These are phyloP conservation scores for Blastomyces silverae DNA, from an alignment of 2,329 filamentous ascomycete species.

Conservation along the genomic window DNA sequence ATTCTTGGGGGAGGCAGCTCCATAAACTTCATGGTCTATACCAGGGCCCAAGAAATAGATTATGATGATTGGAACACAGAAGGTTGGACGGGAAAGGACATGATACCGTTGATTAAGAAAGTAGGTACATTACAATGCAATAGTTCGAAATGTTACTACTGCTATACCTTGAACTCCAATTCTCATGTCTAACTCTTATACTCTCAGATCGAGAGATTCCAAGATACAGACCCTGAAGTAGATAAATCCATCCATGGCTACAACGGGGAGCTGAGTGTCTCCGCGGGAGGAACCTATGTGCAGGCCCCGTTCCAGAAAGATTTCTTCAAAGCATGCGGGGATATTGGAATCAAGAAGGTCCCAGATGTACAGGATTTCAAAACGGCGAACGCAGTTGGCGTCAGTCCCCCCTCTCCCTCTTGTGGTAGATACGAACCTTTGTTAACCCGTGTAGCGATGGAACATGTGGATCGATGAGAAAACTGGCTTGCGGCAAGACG, in stretches of 20 bases:
- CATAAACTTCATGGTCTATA: slow-evolving; percentile 53
- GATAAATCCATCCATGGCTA: slow-evolving; percentile 21
- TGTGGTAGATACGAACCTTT: neutral
- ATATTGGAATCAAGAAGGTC: slow-evolving; percentile 17
- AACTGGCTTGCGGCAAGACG: slow-evolving; percentile 21
- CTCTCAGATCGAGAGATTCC: slow-evolving; percentile 21
- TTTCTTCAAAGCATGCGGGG: slow-evolving; percentile 19
- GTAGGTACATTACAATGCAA: slow-evolving; percentile 21
- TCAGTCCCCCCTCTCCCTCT: slow-evolving; percentile 4
- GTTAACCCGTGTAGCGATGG: slow-evolving; percentile 18
- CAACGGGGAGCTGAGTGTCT: slow-evolving; percentile 20
- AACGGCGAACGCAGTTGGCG: slow-evolving; percentile 21
- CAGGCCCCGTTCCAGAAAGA: slow-evolving; percentile 20
- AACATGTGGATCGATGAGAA: slow-evolving; percentile 21
- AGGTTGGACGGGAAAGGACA: slow-evolving; percentile 49
- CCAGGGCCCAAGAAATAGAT: slow-evolving; percentile 35
- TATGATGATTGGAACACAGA: slow-evolving; percentile 48
- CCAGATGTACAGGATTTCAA: slow-evolving; percentile 20
- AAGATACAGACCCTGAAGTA: slow-evolving; percentile 18
- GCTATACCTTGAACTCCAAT: neutral
- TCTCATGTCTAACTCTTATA: neutral
- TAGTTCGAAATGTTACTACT: neutral
- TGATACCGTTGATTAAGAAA: slow-evolving; percentile 51
- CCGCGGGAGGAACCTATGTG: slow-evolving; percentile 18
- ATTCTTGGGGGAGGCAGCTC: slow-evolving; percentile 58